Conservation (phyloP, 345 rosid genomes). For the rapeseed (Brassica napus) region DNA sequence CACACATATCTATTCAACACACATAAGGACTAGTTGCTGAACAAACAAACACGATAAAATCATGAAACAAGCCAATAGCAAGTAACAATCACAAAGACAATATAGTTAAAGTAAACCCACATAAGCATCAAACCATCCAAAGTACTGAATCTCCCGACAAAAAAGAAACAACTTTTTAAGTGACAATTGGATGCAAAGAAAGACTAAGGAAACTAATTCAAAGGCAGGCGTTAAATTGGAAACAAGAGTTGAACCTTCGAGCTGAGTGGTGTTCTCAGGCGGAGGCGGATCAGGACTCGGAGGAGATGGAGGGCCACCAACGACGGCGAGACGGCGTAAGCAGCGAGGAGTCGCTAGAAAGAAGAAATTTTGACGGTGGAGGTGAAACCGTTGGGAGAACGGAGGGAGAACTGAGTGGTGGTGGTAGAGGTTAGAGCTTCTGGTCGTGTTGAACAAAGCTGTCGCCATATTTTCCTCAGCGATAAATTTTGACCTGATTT, state of each 20-base stretch:
- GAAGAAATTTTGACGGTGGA: conserved; percentile 29
- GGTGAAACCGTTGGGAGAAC: background rate
- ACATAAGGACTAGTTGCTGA: background rate
- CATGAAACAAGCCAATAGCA: background rate
- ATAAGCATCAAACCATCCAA: conserved; percentile 8
- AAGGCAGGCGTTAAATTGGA: background rate
- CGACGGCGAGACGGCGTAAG: conserved; percentile 38
- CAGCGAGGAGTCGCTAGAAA: conserved; percentile 10
- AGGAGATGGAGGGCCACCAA: conserved; percentile 45
- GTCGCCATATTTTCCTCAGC: background rate
- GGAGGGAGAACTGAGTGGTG: conserved; percentile 17
- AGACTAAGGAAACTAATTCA: background rate
- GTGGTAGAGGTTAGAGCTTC: background rate
- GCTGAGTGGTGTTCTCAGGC: conserved; percentile 35
- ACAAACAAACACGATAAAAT: background rate
- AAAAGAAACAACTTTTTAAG: background rate
- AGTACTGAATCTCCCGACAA: conserved; percentile 8
- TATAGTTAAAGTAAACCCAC: background rate
- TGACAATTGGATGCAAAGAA: background rate
- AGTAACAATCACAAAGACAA: background rate
- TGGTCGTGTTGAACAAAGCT: background rate
- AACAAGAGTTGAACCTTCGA: conserved; percentile 44
- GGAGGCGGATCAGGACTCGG: conserved; percentile 52
- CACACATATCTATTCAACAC: background rate
- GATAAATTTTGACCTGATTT: conserved; percentile 13